Conservation (phyloP, 306 rosid species). For the Prunus persica region DNA sequence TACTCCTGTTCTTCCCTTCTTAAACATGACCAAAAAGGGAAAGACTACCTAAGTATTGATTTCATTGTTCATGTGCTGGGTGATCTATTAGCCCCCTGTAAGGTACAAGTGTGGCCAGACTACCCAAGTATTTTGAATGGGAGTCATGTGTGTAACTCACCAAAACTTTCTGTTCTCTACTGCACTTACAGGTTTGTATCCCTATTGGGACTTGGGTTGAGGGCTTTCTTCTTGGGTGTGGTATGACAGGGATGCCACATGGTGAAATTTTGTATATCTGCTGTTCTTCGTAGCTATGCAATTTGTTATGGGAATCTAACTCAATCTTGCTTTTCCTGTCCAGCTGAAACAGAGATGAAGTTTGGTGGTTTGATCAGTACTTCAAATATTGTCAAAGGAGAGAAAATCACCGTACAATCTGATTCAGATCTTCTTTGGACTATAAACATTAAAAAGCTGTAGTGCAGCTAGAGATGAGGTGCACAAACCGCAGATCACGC, state of each 20-base stretch:
- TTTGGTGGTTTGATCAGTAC: slow-evolving; percentile 93
- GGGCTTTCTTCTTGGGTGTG: not conserved
- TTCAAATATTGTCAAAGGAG: slow-evolving; percentile 69
- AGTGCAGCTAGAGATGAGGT: slow-evolving; percentile 22
- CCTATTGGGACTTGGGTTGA: not conserved
- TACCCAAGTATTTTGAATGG: not conserved
- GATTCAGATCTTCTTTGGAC: slow-evolving; percentile 98
- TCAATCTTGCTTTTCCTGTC: slow-evolving; percentile 22
- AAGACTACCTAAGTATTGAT: not conserved
- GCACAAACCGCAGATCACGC: not conserved
- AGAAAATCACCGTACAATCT: slow-evolving; percentile 69
- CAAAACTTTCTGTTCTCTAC: too few relatives aligned
- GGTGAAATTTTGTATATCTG: not conserved
- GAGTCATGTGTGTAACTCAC: not conserved
- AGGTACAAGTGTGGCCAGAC: not conserved
- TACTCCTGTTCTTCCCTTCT: not conserved
- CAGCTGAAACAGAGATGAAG: slow-evolving; percentile 72
- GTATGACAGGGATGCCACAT: not conserved
- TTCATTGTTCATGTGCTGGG: not conserved
- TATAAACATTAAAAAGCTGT: slow-evolving; percentile 59
- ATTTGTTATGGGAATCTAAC: slow-evolving; percentile 18
- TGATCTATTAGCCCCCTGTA: not conserved
- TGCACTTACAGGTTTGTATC: not conserved
- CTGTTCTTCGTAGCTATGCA: not conserved
- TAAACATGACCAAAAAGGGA: not conserved